Evolutionary conservation across 805 yeast species (phyloP).

Genomic region (Wickerhamia fluorescens): DNA sequence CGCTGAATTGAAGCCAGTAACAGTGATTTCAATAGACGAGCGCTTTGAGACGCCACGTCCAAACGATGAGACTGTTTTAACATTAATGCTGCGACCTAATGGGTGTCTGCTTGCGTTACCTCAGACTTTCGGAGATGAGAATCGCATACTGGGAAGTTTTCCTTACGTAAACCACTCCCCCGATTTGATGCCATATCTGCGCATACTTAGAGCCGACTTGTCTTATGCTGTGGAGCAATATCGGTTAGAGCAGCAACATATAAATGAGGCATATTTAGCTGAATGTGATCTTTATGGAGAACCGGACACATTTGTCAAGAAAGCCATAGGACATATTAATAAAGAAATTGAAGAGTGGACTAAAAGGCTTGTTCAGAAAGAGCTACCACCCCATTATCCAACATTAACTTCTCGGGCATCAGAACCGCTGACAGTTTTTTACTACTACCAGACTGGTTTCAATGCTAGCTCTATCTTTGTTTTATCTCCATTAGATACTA

Average conservation of each 20-base stretch:
- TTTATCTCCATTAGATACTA: slow-evolving; percentile 73
- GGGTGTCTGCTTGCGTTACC: slow-evolving; percentile 46
- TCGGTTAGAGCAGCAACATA: slow-evolving; percentile 50
- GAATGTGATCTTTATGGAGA: slow-evolving; percentile 60
- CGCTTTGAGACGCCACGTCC: slow-evolving; percentile 51
- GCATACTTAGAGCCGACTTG: slow-evolving; percentile 63
- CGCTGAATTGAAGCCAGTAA: slow-evolving; percentile 60
- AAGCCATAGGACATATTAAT: slow-evolving; percentile 53
- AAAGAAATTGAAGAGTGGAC: slow-evolving; percentile 35
- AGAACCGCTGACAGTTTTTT: slow-evolving; percentile 42
- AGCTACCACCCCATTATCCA: slow-evolving; percentile 7
- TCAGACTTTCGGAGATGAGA: slow-evolving; percentile 22
- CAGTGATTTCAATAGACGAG: slow-evolving; percentile 41
- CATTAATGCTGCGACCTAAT: slow-evolving; percentile 50
- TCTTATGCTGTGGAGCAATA: slow-evolving; percentile 48
- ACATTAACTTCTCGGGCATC: neutral
- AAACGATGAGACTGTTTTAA: slow-evolving; percentile 48
- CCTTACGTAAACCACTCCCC: slow-evolving; percentile 45
- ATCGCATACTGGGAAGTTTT: slow-evolving; percentile 32
- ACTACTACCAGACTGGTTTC: slow-evolving; percentile 74
- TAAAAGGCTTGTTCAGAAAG: slow-evolving; percentile 11
- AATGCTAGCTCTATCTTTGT: slow-evolving; percentile 56
- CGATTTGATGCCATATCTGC: slow-evolving; percentile 40
- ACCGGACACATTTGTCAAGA: slow-evolving; percentile 44
- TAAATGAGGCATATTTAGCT: slow-evolving; percentile 40